Conservation (phyloP, 2,329 filamentous ascomycete genomes). For the Aspergillus luchuensis region DNA sequence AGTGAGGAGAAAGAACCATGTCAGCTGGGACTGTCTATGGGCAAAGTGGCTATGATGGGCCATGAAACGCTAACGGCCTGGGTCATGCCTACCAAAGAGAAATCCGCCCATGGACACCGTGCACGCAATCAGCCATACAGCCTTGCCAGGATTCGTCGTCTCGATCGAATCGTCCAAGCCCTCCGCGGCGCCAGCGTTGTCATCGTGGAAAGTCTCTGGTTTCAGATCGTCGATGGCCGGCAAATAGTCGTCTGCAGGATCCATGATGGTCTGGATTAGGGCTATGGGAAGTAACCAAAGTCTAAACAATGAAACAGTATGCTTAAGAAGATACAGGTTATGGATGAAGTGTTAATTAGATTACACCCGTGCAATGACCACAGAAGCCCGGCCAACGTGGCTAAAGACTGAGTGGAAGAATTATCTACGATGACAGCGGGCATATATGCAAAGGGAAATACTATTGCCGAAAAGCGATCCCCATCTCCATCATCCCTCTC, state of each 20-base stretch:
- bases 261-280: not conserved
- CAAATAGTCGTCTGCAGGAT: not conserved
- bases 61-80: too few relatives aligned
- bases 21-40: not conserved
- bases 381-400: not conserved
- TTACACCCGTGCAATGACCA: not conserved
- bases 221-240: slow-evolving; percentile 1
- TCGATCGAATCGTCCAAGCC: slow-evolving; percentile 20
- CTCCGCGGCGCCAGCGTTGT: not conserved
- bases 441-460: not conserved
- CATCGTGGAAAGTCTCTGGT: slow-evolving; percentile 3
- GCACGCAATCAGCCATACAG: slow-evolving; percentile 21
- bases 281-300: not conserved
- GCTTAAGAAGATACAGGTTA: not conserved
- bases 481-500: not conserved
- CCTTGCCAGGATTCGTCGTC: slow-evolving; percentile 13
- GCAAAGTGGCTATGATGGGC: not conserved
- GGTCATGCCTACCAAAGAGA: slow-evolving; percentile 15
- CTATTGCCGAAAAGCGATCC: not conserved
- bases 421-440: not conserved
- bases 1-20: not conserved
- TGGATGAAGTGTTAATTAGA: not conserved
- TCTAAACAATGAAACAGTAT: not conserved
- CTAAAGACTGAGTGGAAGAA: not conserved
- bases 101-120: slow-evolving; percentile 24